Evolutionary conservation across 2,329 filamentous ascomycete species (phyloP), one percentile per base, ranked within the genome.

Genomic region (Lachnellula subtilissima): DNA sequence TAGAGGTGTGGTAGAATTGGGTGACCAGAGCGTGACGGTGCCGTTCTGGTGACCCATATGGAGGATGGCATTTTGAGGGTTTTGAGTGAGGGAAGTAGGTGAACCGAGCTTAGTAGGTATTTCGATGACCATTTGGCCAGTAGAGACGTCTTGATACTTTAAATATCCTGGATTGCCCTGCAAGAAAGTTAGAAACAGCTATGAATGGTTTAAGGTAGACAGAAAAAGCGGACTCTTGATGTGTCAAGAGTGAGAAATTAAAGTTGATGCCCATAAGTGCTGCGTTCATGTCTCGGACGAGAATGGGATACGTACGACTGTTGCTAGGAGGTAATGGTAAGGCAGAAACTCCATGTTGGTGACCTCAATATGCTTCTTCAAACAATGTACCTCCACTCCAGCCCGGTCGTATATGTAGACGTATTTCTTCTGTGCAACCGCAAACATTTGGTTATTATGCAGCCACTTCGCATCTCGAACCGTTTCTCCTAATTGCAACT

Each of bases 1-100:
- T 7, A 97, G 80, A 0, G 94, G 88, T 0, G 90, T 88, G 54
- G 86, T 82, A 25, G 86, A 88, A 73, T 96, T 99, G 2, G 94
- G 94, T 2, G 93, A 97, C 94, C 94, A 99, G 46, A 99, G 76
- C 2, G 91, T 94, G 37, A 99, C 91, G 2, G 90, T 89, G 55
- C 94, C 94, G 69, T 97, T 97, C 69, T 96, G 91, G 69, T 97
- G 93, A 9, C 94, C 94, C 59, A 92, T 84, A 66, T 97, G 91
- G 49, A 97, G 78, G 56, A 99, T 86, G 15, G 91, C 94, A 70
- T 99, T 99, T 73, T 88, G 88, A 0, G 89, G 88, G 70, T 99
- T 99, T 67, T 97, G 92, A 4, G 85, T 80, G 61, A 99, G 81
- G 3, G 93, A 84, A 3, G 89, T 90, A 1, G 94, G 89, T 3